Evolutionary conservation across 2,329 filamentous ascomycete species (phyloP).

Genomic region (Fusarium gaditjirri): DNA sequence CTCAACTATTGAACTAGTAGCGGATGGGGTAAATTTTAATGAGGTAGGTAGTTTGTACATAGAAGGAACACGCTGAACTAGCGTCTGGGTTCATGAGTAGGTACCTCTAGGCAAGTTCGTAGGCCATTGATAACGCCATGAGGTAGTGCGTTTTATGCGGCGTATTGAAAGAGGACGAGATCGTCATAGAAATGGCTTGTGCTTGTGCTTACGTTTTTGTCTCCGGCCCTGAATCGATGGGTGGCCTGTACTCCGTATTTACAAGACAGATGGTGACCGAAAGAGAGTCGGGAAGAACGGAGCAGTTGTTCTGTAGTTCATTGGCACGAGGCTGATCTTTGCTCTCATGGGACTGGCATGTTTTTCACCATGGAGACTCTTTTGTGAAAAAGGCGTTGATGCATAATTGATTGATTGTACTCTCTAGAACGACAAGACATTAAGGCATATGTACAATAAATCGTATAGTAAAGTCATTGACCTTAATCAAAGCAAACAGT

Average conservation of each 20-base stretch:
- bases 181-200: slow-evolving; percentile 16
- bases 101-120: not conserved
- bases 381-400: slow-evolving; percentile 1
- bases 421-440: not conserved
- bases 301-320: slow-evolving; percentile 14
- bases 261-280: slow-evolving; percentile 10
- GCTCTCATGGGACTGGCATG: slow-evolving; percentile 1
- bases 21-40: slow-evolving; percentile 28
- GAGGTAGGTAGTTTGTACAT: slow-evolving; percentile 13
- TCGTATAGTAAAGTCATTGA: not conserved
- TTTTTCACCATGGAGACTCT: slow-evolving; percentile 3
- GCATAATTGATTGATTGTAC: slow-evolving; percentile 15
- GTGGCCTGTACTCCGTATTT: not conserved
- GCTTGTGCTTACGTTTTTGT: slow-evolving; percentile 9
- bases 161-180: slow-evolving; percentile 15
- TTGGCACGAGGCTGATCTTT: slow-evolving; percentile 19
- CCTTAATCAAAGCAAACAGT: not conserved
- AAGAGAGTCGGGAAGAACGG: slow-evolving; percentile 7
- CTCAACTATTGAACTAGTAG: slow-evolving; percentile 25
- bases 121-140: slow-evolving; percentile 22
- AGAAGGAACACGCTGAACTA: slow-evolving; percentile 22
- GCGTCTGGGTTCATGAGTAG: not conserved
- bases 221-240: not conserved
- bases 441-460: not conserved
- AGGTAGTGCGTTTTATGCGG: slow-evolving; percentile 11